These are phyloP conservation scores for Eucommia ulmoides DNA, from an alignment of 257 asterid species.

Conservation along the genomic window DNA sequence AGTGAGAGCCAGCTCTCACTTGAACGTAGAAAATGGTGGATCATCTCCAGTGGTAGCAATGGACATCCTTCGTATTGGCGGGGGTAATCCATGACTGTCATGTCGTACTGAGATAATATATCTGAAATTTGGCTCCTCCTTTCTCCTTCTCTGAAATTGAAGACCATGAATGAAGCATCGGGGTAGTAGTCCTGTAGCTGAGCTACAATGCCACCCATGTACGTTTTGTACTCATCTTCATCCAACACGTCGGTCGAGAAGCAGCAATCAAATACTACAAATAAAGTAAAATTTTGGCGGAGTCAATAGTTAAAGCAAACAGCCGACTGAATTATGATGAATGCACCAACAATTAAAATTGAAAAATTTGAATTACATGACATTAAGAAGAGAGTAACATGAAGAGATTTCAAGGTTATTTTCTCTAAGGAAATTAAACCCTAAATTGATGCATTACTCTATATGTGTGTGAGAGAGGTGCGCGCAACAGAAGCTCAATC, in stretches of 20 bases:
- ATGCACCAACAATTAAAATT: too few relatives aligned
- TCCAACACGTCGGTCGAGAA: constrained; percentile 85
- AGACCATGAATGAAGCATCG: constrained; percentile 97
- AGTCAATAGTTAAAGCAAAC: not conserved
- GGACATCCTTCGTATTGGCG: constrained; percentile 91
- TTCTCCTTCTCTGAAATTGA: constrained; percentile 88
- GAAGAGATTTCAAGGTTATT: not conserved
- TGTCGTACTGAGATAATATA: constrained; percentile 78
- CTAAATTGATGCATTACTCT: not conserved
- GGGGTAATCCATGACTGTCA: constrained; percentile 99
- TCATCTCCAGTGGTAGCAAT: constrained; percentile 84
- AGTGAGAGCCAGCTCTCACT: constrained; percentile 99
- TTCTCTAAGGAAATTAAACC: not conserved
- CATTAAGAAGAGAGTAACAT: not conserved
- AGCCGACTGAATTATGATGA: not conserved
- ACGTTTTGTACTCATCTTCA: constrained; percentile 80
- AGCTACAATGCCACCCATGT: constrained; percentile 89
- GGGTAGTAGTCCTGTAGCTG: constrained; percentile 96
- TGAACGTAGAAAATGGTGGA: constrained; percentile 88
- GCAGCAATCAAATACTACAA: constrained; percentile 96
- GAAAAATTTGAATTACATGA: not conserved
- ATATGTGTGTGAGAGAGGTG: not conserved
- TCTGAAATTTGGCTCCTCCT: constrained; percentile 86
- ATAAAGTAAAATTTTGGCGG: constrained; percentile 15
- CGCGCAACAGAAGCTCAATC: not conserved